Evolutionary conservation across 129 eudicot species (phyloP), one percentile per base, ranked within the genome.

Genomic region (Artemisia argyi): DNA sequence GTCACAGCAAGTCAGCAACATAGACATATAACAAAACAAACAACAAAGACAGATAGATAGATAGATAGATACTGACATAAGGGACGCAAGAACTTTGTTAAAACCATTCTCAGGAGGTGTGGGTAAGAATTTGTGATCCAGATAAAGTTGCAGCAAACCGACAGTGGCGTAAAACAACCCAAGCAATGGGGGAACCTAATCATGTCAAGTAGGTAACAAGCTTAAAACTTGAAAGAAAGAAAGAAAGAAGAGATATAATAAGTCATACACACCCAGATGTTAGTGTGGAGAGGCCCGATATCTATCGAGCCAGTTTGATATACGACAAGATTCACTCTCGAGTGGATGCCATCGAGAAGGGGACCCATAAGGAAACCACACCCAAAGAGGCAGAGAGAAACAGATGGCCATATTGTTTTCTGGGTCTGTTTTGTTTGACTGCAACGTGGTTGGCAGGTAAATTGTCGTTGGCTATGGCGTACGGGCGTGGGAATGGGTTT

Each of bases 231-330:
- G 32, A 10, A 47, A 58, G 26, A 35, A 44, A 28, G 53, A 26
- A 50, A 67, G 52, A 44, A 2, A 12, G 17, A 67, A 9, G 46
- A 32, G 35, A 50, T 55, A 46, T 11, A 15, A 12, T 13, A 65
- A 52, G 42, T 57, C 51, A 56, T 68, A 32, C 32, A 9, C 52
- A 90, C 96, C 93, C 91, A 87, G 24, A 88, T 80, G 71, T 88
- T 91, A 14, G 95, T 83, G 85, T 91, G 97, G 49, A 91, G 92
- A 49, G 96, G 90, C 35, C 96, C 97, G 11, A 88, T 73, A 73
- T 88, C 83, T 6, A 91, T 53, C 17, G 96, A 72, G 5, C 92
- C 97, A 66, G 65, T 91, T 73, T 91, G 85, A 80, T 88, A 91
- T 1, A 73, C 85, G 46, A 88, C 92, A 32, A 91, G 90, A 54